Base-by-base conservation (phyloP, 23 red algal genomes). In the Gracilaria gracilis region DNA sequence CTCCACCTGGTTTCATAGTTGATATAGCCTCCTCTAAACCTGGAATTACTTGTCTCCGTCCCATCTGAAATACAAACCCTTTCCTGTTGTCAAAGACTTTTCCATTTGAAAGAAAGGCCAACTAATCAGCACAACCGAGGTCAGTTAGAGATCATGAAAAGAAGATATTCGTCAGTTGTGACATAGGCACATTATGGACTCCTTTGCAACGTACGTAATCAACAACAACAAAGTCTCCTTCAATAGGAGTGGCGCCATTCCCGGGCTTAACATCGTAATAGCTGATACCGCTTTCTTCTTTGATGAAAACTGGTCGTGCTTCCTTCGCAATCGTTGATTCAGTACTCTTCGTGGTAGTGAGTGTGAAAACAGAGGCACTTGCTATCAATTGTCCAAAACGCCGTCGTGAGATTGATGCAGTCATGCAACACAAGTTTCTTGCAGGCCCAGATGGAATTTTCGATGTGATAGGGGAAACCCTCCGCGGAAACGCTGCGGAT, bases 21-120 rank as follows among this genome's bases (percentile, higher is more conserved):
- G 71, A 37, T 24, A 98, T 62, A 54, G 88, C 97, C 51, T 82
- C 53, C 84, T 98, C 97, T 15, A 94, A 67, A 36, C 97, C 97
- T 40, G 97, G 97, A 82, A 98, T 93, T 59, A 98, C 77, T 61
- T 96, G 87, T 42, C 87, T 72, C 17, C 93, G 89, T 1, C 97
- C 97, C 77, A 88, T 93, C 28, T 88, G 85, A 80, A 98, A 96
- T 33, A 95, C 97, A 36, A 98, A 88, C 34, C 93, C 93, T 65
- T 95, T 98, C 49, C 77, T 54, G 32, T 95, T 95, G 67, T 98
- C 87, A 23, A 93, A 94, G 17, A 98, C 61, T 70, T 96, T 90
- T 1, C 93, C 97, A 40, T 86, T 95, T n/a, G 93, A 96, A 15
- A 96, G 42, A 28, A 98, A 88, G 48, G 93, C 87, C 42, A 94